Percentiles rank a stretch among this genome's conserved stretches.
Evolutionary conservation across 2,329 filamentous ascomycete species (phyloP).

Genomic region (Scortechinia acanthostroma): DNA sequence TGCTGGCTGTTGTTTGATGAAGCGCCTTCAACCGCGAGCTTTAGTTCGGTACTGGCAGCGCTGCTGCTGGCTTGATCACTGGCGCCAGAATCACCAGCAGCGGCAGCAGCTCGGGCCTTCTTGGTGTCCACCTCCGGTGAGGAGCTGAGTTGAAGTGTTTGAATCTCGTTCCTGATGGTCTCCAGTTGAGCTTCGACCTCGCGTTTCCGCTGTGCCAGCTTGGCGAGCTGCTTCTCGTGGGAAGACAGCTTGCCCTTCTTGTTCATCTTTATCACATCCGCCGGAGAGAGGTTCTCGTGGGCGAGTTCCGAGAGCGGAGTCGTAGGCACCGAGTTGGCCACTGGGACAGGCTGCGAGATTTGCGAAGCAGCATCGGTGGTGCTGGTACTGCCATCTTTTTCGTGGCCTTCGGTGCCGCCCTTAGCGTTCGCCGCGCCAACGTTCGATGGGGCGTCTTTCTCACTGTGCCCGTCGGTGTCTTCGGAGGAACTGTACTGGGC

Average conservation of each 20-base stretch:
- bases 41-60: background rate
- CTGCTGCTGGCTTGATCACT: background rate
- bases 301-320: background rate
- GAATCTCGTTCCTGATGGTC: background rate
- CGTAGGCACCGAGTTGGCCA: too few species aligned
- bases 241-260: slow-evolving; percentile 1
- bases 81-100: background rate
- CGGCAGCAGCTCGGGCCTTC: too few species aligned
- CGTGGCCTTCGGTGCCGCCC: background rate
- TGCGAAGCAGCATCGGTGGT: too few species aligned
- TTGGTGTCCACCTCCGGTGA: too few species aligned
- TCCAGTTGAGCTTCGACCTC: slow-evolving; percentile 2
- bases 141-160: background rate
- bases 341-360: too few species aligned
- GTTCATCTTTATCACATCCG: slow-evolving; percentile 8
- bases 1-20: background rate
- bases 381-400: too few species aligned
- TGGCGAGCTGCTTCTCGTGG: slow-evolving; percentile 1
- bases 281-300: background rate
- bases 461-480: too few species aligned
- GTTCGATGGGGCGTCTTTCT: background rate
- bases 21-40: too few species aligned
- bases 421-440: background rate
- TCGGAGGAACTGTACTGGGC: background rate
- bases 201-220: background rate